Evolutionary conservation across 192 early-diverging fungal species (phyloP), one percentile per base, ranked within the genome.

Genomic region (Geosiphon pyriformis): DNA sequence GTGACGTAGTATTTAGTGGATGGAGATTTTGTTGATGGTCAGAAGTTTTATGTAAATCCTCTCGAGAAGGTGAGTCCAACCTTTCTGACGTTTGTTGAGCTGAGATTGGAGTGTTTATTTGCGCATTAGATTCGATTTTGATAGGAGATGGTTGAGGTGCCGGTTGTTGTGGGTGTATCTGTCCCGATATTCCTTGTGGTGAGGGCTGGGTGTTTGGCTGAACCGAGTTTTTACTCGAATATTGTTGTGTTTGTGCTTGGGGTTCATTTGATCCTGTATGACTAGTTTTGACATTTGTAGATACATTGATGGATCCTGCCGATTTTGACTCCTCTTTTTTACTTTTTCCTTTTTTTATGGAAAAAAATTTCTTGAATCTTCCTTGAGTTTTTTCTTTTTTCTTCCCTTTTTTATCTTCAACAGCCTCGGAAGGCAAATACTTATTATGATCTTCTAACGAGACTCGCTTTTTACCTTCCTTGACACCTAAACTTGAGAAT

Each of bases 371-470:
- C 15, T 55, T 67, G 26, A 67, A 29, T 47, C 37, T 57, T 29
- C 65, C 54, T 47, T 27, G 20, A 22, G 20, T 17, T 22, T 66
- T 59, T 23, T 76, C 65, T 55, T 73, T 71, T 53, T 77, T 71
- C 50, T 70, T 70, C 15, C 61, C 72, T 51, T 72, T 70, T 32
- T 74, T 78, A 52, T 71, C 69, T 33, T 73, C 71, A 34, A 65
- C 59, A 42, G 69, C 55, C 17, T 73, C 65, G 57, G 56, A 29
- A 0, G 64, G 49, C 48, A 67, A 17, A 10, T 55, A 65, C 12
- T 49, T 53, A 17, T 59, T 68, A 12, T 61, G 29, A 12, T 70
- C 66, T 26, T 58, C 33, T 23, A 63, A 37, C 29, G 69, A 49
- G 15, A 60, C 32, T 10, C 55, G 15, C 26, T 62, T 33, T 17